Base-by-base conservation (phyloP, 495 filamentous ascomycete genomes). In the Aspergillus ostianus region DNA sequence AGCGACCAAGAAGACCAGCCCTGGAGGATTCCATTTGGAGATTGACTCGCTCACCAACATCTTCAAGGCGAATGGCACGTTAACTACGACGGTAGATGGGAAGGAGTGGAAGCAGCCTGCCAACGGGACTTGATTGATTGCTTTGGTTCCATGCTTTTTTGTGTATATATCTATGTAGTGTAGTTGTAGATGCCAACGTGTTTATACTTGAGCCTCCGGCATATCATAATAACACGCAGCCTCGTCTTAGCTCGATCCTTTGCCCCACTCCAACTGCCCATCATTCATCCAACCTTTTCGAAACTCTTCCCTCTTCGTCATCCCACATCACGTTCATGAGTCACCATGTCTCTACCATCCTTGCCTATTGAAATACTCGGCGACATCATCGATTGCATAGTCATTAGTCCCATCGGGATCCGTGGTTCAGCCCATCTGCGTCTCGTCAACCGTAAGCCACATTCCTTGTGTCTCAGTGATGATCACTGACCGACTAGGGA, bases 21-120 rank as follows among this genome's bases (percentile, higher is more conserved):
- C 61, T 0, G 67, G 55, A 4, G 67, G 67, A 17, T 66, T 69
- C 32, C 64, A 69, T 29, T n/a, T 63, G 36, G 56, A 55, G 23
- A 63, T 65, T 21, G 62, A 67, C 51, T 52, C 54, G 0, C 54
- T 63, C 52, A 47, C 55, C 21, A 69, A 69, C 41, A 60, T 64
- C 0, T 69, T 69, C 51, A 21, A 61, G 15, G 67, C 67, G 17
- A 69, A 66, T 59, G 67, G 67, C 9, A 69, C 67, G 6, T 47
- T 69, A 52, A 61, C 64, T 4, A 67, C 64, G 3, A 65, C 62
- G 0, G 50, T 67, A 18, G 62, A 65, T 50, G 64, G 67, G 3
- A 55, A 58, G 47, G 58, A 59, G 3, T 67, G 64, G 56, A 23
- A 44, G 13, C 67, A 69, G 58, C 63, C 66, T 62, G 55, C 60